Conservation (phyloP, 1,139 yeast species). For the Hyphopichia fennica region DNA sequence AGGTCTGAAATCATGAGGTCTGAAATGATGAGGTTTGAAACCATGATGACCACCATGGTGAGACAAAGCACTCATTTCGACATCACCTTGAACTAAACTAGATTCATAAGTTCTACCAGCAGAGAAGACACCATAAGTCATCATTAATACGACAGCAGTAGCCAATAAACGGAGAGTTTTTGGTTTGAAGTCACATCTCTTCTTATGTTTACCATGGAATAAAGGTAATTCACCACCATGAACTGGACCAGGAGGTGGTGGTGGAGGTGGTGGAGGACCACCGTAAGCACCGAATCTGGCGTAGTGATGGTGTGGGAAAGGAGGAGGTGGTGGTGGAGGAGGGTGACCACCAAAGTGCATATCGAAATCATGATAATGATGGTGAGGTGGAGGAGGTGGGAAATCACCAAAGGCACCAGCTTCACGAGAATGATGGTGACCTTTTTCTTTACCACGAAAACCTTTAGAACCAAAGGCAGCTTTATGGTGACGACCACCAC, state of each 20-base stretch:
- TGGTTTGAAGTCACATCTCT: background rate
- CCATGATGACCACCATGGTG: background rate
- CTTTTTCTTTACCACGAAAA: no score
- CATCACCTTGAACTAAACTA: background rate
- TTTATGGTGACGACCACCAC: background rate
- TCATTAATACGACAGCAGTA: background rate
- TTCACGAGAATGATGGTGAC: no score
- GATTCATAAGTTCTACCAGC: background rate
- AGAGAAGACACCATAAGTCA: background rate
- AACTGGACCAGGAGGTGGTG: background rate
- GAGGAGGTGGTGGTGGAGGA: no score
- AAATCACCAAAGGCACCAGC: background rate
- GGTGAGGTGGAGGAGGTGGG: background rate
- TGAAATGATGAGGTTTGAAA: background rate
- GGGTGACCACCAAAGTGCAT: background rate
- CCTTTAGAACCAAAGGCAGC: no score
- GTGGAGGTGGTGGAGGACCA: slow-evolving; percentile 1
- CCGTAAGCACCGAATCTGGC: background rate
- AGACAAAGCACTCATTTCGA: background rate
- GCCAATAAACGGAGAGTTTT: background rate
- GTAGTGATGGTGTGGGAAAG: background rate
- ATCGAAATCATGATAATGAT: background rate
- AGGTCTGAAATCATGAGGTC: background rate
- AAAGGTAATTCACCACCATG: background rate
- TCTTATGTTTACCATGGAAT: background rate